Base-by-base conservation (phyloP, 164 flowering plant species). In the Stephania cephalantha region DNA sequence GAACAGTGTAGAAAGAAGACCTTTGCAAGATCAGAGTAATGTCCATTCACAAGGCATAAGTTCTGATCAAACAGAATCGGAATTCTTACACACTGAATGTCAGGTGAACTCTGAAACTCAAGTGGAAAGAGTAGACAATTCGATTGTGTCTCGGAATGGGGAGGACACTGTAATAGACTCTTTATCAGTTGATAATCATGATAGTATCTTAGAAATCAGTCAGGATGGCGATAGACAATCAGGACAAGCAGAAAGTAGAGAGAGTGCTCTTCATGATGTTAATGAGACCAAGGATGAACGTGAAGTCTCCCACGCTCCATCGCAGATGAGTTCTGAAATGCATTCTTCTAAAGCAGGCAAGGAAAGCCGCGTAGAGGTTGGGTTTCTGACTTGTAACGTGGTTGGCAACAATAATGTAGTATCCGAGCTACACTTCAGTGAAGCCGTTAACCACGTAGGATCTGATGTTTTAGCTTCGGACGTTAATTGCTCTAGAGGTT, bases 1-100 rank as follows among this genome's bases (percentile, higher is more conserved):
- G 30, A 58, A 48, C 46, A 81, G 72, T 72, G 45, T 61, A 55
- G 64, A 73, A n/a, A 73, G 58, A 55, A 50, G 17, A 70, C 11
- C 75, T n/a, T 31, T 75, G 46, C 70, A 79, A n/a, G 30, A 46
- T 8, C 35, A 71, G 53, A 45, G 46, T 31, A 20, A 25, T 65
- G 29, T 25, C 53, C 7, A 20, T 61, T 7, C 20, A 7, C 29
- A 61, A 61, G 25, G 22, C 48, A 46, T 42, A 74, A 46, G 68
- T 42, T 73, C 74, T 29, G 66, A 22, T 58, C 70, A 22, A 73
- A 67, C 48, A 58, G 76, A 50, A 10, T 35, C 22, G 20, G 79
- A n/a, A 74, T 25, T 11, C 52, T 18, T 44, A 22, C 66, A 63
- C 9, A 46, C 65, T 65, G 45, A 29, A 45, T 65, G 20, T 74